Evolutionary conservation across 495 filamentous ascomycete species (phyloP).

Genomic region (Immersiella caudata): DNA sequence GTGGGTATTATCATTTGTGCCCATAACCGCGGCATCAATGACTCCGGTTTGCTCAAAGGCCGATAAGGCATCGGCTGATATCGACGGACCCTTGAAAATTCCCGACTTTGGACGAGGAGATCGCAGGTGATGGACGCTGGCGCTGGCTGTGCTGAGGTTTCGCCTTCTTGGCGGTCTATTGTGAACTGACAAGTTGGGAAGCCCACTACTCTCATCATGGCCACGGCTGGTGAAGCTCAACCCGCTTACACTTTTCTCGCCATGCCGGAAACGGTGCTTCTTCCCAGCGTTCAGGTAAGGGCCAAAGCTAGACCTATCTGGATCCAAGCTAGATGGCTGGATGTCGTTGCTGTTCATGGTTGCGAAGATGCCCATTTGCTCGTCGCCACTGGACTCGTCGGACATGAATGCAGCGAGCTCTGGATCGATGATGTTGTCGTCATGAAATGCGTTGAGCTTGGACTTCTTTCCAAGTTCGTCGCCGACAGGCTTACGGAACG

Average conservation of each 20-base stretch:
- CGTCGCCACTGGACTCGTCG: slow-evolving; percentile 89
- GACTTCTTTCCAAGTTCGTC: slow-evolving; percentile 62
- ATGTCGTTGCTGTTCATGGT: slow-evolving; percentile 59
- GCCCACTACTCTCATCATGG: slow-evolving; percentile 41
- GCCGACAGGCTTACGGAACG: slow-evolving; percentile 79
- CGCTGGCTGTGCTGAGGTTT: slow-evolving; percentile 77
- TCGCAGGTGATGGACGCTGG: slow-evolving; percentile 62
- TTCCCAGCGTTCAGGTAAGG: slow-evolving; percentile 64
- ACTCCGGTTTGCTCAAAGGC: slow-evolving; percentile 36
- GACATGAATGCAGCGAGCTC: slow-evolving; percentile 95
- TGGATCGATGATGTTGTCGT: slow-evolving; percentile 97
- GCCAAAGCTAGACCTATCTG: slow-evolving; percentile 52
- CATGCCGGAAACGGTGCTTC: slow-evolving; percentile 70
- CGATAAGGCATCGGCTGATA: slow-evolving; percentile 47
- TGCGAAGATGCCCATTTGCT: slow-evolving; percentile 84
- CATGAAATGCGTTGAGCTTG: slow-evolving; percentile 88
- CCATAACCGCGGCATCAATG: slow-evolving; percentile 60
- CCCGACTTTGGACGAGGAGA: slow-evolving; percentile 65
- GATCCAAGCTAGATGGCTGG: slow-evolving; percentile 49
- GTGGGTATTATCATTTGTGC: slow-evolving; percentile 82
- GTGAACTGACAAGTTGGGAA: slow-evolving; percentile 53
- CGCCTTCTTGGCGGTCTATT: slow-evolving; percentile 64
- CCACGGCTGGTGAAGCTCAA: slow-evolving; percentile 62
- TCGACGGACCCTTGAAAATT: slow-evolving; percentile 44
- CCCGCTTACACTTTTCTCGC: slow-evolving; percentile 68